Base-by-base conservation (phyloP, 73 alveolate genomes). In the Urostyla sp. region DNA sequence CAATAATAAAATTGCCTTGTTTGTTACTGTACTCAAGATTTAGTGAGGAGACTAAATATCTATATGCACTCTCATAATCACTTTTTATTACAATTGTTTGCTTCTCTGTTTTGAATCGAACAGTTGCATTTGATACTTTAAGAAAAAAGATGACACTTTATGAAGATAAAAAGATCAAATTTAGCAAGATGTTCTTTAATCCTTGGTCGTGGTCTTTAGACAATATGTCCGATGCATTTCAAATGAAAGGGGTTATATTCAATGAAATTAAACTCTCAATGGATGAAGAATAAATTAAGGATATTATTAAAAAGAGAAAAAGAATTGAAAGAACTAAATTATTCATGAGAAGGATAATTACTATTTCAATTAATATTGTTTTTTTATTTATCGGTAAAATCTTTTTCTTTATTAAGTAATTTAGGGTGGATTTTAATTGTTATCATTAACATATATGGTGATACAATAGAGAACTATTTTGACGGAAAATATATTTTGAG, bases 381-480 rank as follows among this genome's bases (percentile, higher is more conserved):
- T 28, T 89, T 3, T 58, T 89, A 35, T 27, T 26, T 0, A 30
- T 37, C 0, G 95, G 95, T 51, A n/a, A n/a, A n/a, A n/a, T n/a
- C n/a, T n/a, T n/a, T n/a, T n/a, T n/a, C n/a, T n/a, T n/a, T n/a
- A n/a, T n/a, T n/a, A n/a, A n/a, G n/a, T n/a, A n/a, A n/a, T n/a
- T n/a, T n/a, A n/a, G n/a, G n/a, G n/a, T 87, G 91, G 88, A 80
- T 77, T 0, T 57, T 72, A 4, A 89, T 89, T 34, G 44, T 89
- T 15, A 8, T 63, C 7, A 83, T 72, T 15, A 45, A 51, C 27
- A n/a, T 89, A 46, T 73, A 37, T 27, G 83, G 66, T 28, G 0
- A 61, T 28, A 67, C 40, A 31, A 58, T 89, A 23, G 32, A 38
- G 11, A 48, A 50, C n/a, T 37, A 40, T n/a, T 8, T 84, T 37